Percentiles rank a stretch among this genome's conserved stretches.
Evolutionary conservation across 768 basidiomycete genomes (phyloP).

Genomic region (Porphyrellus cyaneotinctus): DNA sequence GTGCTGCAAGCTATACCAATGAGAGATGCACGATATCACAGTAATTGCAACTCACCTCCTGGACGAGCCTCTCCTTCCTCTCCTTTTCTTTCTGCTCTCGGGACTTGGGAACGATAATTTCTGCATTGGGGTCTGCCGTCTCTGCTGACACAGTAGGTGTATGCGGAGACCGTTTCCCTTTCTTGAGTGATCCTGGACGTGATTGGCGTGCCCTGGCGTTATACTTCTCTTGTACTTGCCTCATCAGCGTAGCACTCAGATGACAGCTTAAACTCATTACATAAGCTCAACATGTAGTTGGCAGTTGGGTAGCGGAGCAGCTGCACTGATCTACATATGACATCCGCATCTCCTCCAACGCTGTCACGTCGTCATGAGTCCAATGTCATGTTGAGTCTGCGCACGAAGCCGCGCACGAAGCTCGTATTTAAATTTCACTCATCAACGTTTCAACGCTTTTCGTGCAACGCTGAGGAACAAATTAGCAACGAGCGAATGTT

Average conservation of each 20-base stretch:
- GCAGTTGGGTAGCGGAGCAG: no score
- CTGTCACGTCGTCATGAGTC: no score
- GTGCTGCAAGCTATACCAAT: slow-evolving; percentile 30
- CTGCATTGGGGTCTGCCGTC: slow-evolving; percentile 52
- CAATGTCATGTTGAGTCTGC: no score
- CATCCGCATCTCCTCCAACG: no score
- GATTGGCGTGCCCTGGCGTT: slow-evolving; percentile 71
- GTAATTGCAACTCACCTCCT: slow-evolving; percentile 46
- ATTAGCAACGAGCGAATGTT: no score
- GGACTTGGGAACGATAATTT: slow-evolving; percentile 54
- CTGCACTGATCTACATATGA: no score
- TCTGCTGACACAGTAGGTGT: slow-evolving; percentile 20
- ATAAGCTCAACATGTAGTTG: no score
- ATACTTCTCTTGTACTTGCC: slow-evolving; percentile 31
- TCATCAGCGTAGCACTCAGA: slow-evolving; percentile 19
- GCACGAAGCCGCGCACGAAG: no score
- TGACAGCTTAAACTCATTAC: no score
- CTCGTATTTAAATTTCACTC: no score
- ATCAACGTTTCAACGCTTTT: no score
- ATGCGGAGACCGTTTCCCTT: slow-evolving; percentile 46
- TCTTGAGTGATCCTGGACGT: slow-evolving; percentile 57
- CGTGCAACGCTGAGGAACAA: no score
- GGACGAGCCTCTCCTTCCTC: slow-evolving; percentile 52
- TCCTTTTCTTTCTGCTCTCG: slow-evolving; percentile 59
- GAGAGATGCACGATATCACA: neutral